Conservation (phyloP, 768 basidiomycete genomes). For the Kwoniella pini region DNA sequence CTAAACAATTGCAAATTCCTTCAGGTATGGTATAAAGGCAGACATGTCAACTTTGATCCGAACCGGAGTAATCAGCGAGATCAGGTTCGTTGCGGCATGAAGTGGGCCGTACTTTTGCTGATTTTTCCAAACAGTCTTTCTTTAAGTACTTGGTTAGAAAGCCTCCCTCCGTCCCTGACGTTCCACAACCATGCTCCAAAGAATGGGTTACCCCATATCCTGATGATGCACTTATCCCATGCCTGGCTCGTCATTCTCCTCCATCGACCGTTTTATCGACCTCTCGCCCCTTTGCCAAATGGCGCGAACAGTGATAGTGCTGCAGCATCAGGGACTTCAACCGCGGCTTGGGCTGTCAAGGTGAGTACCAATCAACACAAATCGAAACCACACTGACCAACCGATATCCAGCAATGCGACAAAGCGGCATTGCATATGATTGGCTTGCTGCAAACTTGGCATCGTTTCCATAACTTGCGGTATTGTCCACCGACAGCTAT, state of each 20-base stretch:
- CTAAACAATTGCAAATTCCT: neutral
- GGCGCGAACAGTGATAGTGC: slow-evolving; percentile 5
- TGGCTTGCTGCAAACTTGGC: slow-evolving; percentile 32
- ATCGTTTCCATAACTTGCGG: slow-evolving; percentile 32
- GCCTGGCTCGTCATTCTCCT: slow-evolving; percentile 46
- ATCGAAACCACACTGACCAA: neutral
- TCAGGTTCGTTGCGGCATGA: slow-evolving; percentile 31
- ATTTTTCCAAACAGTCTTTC: slow-evolving; percentile 23
- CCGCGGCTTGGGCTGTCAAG: slow-evolving; percentile 35
- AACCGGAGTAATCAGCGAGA: slow-evolving; percentile 37
- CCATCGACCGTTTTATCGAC: slow-evolving; percentile 47
- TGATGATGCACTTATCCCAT: slow-evolving; percentile 43
- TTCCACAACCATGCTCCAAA: slow-evolving; percentile 32
- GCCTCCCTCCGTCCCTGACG: slow-evolving; percentile 34
- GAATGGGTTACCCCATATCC: slow-evolving; percentile 43
- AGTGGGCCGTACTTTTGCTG: neutral
- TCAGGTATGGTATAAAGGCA: slow-evolving; percentile 41
- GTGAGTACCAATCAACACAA: slow-evolving; percentile 9
- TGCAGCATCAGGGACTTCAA: slow-evolving; percentile 8
- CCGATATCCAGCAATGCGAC: slow-evolving; percentile 30
- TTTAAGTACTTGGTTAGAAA: slow-evolving; percentile 39
- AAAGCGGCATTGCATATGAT: slow-evolving; percentile 30
- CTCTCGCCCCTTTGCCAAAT: slow-evolving; percentile 24
- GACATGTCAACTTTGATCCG: slow-evolving; percentile 28
- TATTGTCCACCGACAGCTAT: slow-evolving; percentile 30